Evolutionary conservation across 768 basidiomycete species (phyloP).

Genomic region (Leccinum fibrillosum): DNA sequence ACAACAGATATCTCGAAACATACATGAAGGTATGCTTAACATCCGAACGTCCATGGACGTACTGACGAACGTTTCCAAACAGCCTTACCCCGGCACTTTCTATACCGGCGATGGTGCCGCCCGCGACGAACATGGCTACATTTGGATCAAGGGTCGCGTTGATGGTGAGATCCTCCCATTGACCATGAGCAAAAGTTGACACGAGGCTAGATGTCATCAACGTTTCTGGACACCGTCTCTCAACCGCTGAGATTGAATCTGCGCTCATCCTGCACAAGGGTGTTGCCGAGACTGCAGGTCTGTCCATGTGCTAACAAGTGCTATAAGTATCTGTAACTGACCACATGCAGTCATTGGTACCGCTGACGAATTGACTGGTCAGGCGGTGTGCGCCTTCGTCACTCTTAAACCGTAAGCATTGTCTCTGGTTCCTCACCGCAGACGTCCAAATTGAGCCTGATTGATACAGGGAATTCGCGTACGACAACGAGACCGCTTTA

Average conservation of each 20-base stretch:
- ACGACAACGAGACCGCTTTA: constrained; percentile 71
- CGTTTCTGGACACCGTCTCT: constrained; percentile 94
- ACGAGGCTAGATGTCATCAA: constrained; percentile 81
- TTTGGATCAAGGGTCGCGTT: constrained; percentile 98
- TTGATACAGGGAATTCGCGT: constrained; percentile 68
- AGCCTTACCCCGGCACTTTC: constrained; percentile 87
- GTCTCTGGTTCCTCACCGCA: background rate
- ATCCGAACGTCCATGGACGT: constrained; percentile 33
- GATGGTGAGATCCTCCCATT: constrained; percentile 58
- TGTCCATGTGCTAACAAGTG: constrained; percentile 7
- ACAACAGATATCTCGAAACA: constrained; percentile 78
- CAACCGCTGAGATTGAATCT: constrained; percentile 97
- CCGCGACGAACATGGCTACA: constrained; percentile 92
- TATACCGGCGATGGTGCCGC: constrained; percentile 98
- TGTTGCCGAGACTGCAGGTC: constrained; percentile 90
- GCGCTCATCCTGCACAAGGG: constrained; percentile 93
- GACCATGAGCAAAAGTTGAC: background rate
- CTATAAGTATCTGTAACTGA: constrained; percentile 5
- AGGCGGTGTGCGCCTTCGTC: constrained; percentile 93
- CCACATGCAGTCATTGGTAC: constrained; percentile 64
- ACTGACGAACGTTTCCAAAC: constrained; percentile 26
- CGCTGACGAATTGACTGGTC: constrained; percentile 85
- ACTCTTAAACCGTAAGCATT: constrained; percentile 82
- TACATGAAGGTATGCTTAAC: constrained; percentile 53
- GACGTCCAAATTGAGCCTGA: background rate